Conservation (phyloP, 1,139 yeast species). For the Saccharomyces pastorianus region DNA sequence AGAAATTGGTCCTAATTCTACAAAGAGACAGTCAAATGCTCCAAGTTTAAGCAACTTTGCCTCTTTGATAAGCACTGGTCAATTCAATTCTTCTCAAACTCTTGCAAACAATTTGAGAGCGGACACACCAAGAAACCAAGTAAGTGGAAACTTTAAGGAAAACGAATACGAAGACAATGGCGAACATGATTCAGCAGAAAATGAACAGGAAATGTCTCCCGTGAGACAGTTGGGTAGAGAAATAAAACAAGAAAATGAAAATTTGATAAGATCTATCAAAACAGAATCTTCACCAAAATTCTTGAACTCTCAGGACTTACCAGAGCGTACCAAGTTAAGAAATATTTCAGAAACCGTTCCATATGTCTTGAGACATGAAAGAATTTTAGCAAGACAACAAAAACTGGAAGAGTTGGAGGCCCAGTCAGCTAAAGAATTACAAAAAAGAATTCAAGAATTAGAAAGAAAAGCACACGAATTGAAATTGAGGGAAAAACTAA, state of each 20-base stretch:
- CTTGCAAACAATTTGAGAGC: slow-evolving; percentile 11
- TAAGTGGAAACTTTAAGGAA: slow-evolving; percentile 6
- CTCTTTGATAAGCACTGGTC: slow-evolving; percentile 30
- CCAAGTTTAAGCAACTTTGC: slow-evolving; percentile 33
- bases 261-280: slow-evolving; percentile 44
- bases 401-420: slow-evolving; percentile 72
- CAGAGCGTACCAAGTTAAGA: slow-evolving; percentile 61
- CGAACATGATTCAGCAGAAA: slow-evolving; percentile 9
- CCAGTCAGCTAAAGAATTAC: slow-evolving; percentile 65
- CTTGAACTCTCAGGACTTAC: slow-evolving; percentile 21
- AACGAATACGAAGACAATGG: slow-evolving; percentile 9
- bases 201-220: slow-evolving; percentile 26
- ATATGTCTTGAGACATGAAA: slow-evolving; percentile 67
- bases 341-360: slow-evolving; percentile 78
- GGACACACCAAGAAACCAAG: not conserved
- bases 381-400: slow-evolving; percentile 65
- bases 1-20: slow-evolving; percentile 3
- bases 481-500: slow-evolving; percentile 53
- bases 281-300: slow-evolving; percentile 37
- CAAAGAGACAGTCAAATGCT: slow-evolving; percentile 27
- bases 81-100: slow-evolving; percentile 28
- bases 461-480: slow-evolving; percentile 70
- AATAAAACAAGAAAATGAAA: slow-evolving; percentile 35
- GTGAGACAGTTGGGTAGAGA: slow-evolving; percentile 31
- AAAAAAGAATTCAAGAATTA: slow-evolving; percentile 63